These are phyloP conservation scores for Gnomoniopsis sp. DNA, from an alignment of 2,329 filamentous ascomycete genomes.

Conservation along the genomic window DNA sequence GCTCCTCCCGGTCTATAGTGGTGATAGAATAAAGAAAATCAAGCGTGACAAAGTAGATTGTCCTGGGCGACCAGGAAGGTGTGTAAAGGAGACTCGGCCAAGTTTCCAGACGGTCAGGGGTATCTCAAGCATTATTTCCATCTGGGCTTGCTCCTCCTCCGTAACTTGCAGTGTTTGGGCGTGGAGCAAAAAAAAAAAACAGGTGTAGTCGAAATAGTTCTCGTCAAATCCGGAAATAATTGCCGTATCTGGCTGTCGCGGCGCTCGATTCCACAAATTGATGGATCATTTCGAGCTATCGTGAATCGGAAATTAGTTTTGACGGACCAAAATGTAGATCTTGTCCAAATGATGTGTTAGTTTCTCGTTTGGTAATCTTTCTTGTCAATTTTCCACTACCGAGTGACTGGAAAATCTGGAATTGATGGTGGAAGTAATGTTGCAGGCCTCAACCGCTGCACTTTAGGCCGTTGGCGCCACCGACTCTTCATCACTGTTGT, in stretches of 20 bases:
- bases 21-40: neutral
- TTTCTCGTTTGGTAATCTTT: neutral
- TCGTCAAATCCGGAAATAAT: neutral
- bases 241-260: neutral
- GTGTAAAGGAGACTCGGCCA: neutral
- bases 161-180: neutral
- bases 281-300: neutral
- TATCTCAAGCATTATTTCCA: conserved; percentile 20
- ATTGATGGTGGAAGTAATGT: neutral
- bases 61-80: neutral
- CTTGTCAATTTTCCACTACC: neutral
- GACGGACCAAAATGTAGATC: neutral
- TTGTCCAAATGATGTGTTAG: neutral
- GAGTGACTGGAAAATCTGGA: too few relatives aligned
- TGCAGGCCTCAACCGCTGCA: neutral
- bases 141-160: conserved; percentile 12
- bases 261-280: neutral
- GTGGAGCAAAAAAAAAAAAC: neutral
- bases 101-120: conserved; percentile 14
- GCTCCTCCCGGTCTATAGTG: conserved; percentile 11
- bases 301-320: neutral
- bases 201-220: conserved; percentile 11
- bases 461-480: neutral
- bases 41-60: neutral
- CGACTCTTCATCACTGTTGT: conserved; percentile 27